phyloP scores from a whole-genome alignment of 2,329 filamentous ascomycete species.

The Thielaviopsis populi region DNA sequence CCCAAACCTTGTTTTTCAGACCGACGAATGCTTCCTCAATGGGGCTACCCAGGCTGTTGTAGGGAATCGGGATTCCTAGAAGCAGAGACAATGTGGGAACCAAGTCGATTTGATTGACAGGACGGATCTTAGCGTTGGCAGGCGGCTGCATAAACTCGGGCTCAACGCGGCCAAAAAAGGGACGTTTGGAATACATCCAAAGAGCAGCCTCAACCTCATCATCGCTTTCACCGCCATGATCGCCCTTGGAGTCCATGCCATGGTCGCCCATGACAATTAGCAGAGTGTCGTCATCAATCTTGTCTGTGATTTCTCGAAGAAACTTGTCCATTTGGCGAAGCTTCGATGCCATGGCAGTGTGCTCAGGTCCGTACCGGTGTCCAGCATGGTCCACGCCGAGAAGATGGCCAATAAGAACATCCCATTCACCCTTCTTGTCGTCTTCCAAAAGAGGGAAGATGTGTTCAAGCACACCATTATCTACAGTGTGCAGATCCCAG shows the following conservation, averaged over 20 bases:
- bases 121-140: conserved; percentile 59
- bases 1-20: conserved; percentile 50
- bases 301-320: conserved; percentile 53
- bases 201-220: conserved; percentile 88
- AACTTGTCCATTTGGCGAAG: conserved; percentile 80
- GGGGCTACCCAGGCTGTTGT: conserved; percentile 83
- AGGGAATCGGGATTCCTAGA: conserved; percentile 82
- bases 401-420: conserved; percentile 87
- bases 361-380: conserved; percentile 86
- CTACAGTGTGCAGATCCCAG: conserved; percentile 92
- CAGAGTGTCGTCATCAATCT: conserved; percentile 71
- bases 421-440: conserved; percentile 58
- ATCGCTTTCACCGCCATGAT: conserved; percentile 95
- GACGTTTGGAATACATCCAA: conserved; percentile 95
- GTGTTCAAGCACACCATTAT: conserved; percentile 86
- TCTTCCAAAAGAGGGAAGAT: conserved; percentile 66
- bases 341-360: conserved; percentile 82
- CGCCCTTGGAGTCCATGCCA: conserved; percentile 93
- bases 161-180: conserved; percentile 64
- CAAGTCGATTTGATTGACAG: conserved; percentile 77
- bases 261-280: conserved; percentile 98
- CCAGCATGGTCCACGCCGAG: conserved; percentile 94
- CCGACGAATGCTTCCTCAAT: conserved; percentile 89
- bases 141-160: conserved; percentile 43
- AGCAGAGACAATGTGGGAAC: conserved; percentile 83